Percentiles rank a stretch among this genome's conserved stretches.
These are phyloP conservation scores for Blastomyces emzantsi DNA, from an alignment of 2,329 filamentous ascomycete genomes.

Conservation along the genomic window DNA sequence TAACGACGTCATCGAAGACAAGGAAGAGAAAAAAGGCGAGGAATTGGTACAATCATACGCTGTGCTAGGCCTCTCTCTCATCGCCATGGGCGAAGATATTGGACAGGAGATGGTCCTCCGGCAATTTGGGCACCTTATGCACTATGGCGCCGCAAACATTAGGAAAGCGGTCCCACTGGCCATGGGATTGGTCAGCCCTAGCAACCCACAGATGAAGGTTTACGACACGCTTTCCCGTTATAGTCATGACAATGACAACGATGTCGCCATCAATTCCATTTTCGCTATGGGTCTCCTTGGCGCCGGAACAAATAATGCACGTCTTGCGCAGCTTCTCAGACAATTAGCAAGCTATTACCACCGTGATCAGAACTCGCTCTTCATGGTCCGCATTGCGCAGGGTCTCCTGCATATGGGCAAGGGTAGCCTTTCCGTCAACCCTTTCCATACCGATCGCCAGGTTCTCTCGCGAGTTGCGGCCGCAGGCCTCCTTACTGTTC, in stretches of 20 bases:
- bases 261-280: conserved; percentile 96
- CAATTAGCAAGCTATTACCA: conserved; percentile 98
- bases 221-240: conserved; percentile 97
- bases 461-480: conserved; percentile 87
- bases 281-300: conserved; percentile 98
- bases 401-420: conserved; percentile 99
- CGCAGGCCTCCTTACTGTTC: conserved; percentile 77
- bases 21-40: conserved; percentile 89
- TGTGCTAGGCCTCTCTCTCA: conserved; percentile 84
- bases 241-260: conserved; percentile 96
- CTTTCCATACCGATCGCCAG: conserved; percentile 98
- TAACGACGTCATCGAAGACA: conserved; percentile 93
- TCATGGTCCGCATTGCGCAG: conserved; percentile 98
- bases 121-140: conserved; percentile 97
- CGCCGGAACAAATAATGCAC: conserved; percentile 95
- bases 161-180: conserved; percentile 90
- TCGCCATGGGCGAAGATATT: conserved; percentile 96
- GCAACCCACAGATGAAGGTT: conserved; percentile 99
- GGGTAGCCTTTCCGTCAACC: conserved; percentile 88
- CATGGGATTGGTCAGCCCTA: conserved; percentile 93
- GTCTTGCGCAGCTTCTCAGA: conserved; percentile 84
- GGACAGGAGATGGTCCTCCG: conserved; percentile 98
- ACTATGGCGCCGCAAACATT: conserved; percentile 97
- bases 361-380: conserved; percentile 87
- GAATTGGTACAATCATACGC: conserved; percentile 94